phyloP scores from a whole-genome alignment of 257 asterid species.

The Cruciata laevipes region DNA sequence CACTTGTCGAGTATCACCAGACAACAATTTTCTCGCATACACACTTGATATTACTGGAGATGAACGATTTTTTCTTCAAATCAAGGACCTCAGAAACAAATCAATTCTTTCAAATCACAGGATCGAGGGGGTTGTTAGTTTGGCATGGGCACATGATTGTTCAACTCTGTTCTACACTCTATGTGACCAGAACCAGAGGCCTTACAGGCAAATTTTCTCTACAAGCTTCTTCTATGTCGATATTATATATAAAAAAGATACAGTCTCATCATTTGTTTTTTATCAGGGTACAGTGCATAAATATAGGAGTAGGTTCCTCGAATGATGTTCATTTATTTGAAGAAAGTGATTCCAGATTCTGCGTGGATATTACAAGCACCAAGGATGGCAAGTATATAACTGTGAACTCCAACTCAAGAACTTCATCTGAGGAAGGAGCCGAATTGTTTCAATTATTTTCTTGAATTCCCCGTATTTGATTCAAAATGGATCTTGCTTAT shows the following conservation, averaged over 20 bases:
- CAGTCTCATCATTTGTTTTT: slow-evolving; percentile 26
- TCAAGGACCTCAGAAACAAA: slow-evolving; percentile 58
- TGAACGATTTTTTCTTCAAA: slow-evolving; percentile 68
- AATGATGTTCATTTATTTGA: slow-evolving; percentile 49
- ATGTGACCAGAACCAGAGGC: slow-evolving; percentile 77
- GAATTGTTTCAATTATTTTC: slow-evolving; percentile 26
- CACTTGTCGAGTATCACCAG: slow-evolving; percentile 89
- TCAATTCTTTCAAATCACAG: slow-evolving; percentile 34
- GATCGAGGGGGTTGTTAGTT: slow-evolving; percentile 70
- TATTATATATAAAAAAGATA: slow-evolving; percentile 1
- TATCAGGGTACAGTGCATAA: slow-evolving; percentile 56
- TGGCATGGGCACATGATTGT: slow-evolving; percentile 88
- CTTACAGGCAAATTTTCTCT: slow-evolving; percentile 57
- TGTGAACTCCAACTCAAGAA: slow-evolving; percentile 95
- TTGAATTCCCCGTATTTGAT: slow-evolving; percentile 7
- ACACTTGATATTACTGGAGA: slow-evolving; percentile 67
- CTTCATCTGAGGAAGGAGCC: slow-evolving; percentile 96
- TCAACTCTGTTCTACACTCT: slow-evolving; percentile 65
- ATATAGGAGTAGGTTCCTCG: slow-evolving; percentile 44
- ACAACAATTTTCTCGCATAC: slow-evolving; percentile 72
- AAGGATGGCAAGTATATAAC: slow-evolving; percentile 88
- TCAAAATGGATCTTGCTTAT: slow-evolving; percentile 8
- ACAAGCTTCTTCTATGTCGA: slow-evolving; percentile 15
- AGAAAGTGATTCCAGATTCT: slow-evolving; percentile 74
- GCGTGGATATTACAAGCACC: slow-evolving; percentile 84